Evolutionary conservation across 2,329 filamentous ascomycete genomes (phyloP), one percentile per base, ranked within the genome.

Genomic region (Cordyceps cicadae): DNA sequence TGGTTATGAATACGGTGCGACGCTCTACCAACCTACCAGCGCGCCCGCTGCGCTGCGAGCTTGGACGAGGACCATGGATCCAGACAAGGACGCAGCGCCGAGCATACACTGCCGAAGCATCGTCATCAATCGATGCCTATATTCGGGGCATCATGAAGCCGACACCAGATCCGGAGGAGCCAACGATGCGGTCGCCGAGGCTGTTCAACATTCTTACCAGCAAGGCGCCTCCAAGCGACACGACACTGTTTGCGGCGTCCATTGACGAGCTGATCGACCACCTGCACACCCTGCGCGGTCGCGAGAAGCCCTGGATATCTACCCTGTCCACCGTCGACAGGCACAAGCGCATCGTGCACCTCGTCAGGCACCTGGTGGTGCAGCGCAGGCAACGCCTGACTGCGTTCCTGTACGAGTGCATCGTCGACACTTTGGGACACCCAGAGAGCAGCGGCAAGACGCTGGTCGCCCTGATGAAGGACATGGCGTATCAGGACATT

Each of bases 381-480:
- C 74, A 78, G n/a, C 77, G 84, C 17, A 71, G 75, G 1, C 81
- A 87, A 67, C 69, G 72, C 55, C 83, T 84, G 3, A 84, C 82
- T 66, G 67, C 78, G 3, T 75, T 81, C 58, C 75, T 91, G 55
- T 97, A 94, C 72, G 86, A 90, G 66, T 85, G 87, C 15, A 75
- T 96, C 56, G 86, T 96, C 66, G 79, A 86, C 62, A 84, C 87
- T 52, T 92, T 95, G 73, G 78, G 83, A 34, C 81, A 86, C 68
- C 77, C 81, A 0, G 70, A 81, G 57, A 92, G 92, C 9, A 91
- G 88, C 5, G 86, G 86, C 2, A 78, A 79, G 32, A 81, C 83
- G 52, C 81, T 93, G 15, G 73, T 69, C 39, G 76, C 74, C 21
- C 75, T 96, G n/a, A 74, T 96, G 26, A 75, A 82, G 24, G 90